Base-by-base conservation (phyloP, 139 green algal genomes). In the Trebouxia sp. region DNA sequence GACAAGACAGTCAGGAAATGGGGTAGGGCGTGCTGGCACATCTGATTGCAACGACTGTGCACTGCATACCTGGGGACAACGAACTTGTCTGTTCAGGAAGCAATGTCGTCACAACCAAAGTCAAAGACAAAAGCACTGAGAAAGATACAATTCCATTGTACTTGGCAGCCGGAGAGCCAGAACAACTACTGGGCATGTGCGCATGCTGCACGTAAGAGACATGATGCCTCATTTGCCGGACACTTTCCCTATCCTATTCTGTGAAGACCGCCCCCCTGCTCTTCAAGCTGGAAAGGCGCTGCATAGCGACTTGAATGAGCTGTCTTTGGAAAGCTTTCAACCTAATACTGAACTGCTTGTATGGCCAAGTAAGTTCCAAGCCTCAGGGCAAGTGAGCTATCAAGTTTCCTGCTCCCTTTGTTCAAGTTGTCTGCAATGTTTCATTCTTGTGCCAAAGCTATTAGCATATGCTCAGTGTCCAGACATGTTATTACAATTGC, bases 281-380 rank as follows among this genome's bases (percentile, higher is more conserved):
- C 50, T 62, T 62, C 50, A 62, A 22, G 28, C 50, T 62, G 50
- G 50, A 15, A 62, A 62, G 50, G 50, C 28, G 50, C 50, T 62
- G 50, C 50, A 62, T 62, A 22, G 50, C 50, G 50, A 62, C 50
- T 62, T 15, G 12, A 62, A 62, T 22, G 50, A 62, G 50, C 28
- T 62, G 50, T 62, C 50, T 62, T 15, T 62, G 50, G 50, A 62
- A 62, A 62, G 50, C 50, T 62, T 62, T 62, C 50, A 62, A 62
- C 50, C 50, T 62, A 22, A 62, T 62, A 32, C 50, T 32, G 17
- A 62, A 62, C 10, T 62, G 50, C 50, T 62, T 62, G 50, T 62
- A 62, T 62, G 50, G 50, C 50, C 50, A 62, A 62, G 50, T 62
- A 62, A 62, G 50, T 62, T 22, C 28, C 28, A 62, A 62, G 50